phyloP scores from a whole-genome alignment of 768 basidiomycete genomes.

The Paxillus ammoniavirescens region DNA sequence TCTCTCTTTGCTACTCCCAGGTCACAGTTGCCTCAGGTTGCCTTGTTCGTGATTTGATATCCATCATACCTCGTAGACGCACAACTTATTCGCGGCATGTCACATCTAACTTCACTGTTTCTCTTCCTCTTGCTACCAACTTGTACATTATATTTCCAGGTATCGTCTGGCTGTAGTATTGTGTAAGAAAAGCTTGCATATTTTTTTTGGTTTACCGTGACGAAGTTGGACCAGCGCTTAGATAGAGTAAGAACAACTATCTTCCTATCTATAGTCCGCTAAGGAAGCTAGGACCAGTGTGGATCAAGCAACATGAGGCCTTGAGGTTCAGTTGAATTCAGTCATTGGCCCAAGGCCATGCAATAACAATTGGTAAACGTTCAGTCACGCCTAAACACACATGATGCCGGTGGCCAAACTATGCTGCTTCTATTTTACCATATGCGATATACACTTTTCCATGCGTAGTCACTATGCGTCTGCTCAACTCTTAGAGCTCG shows the following conservation, averaged over 20 bases:
- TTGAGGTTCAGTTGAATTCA: no score
- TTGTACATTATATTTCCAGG: constrained; percentile 11
- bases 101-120: not conserved
- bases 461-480: not conserved
- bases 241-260: no score
- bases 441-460: constrained; percentile 3
- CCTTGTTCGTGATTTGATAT: not conserved
- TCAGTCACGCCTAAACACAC: not conserved
- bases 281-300: no score
- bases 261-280: no score
- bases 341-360: no score
- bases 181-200: not conserved
- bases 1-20: no score
- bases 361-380: not conserved
- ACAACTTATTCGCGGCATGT: no score
- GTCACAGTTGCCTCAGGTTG: not conserved
- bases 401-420: not conserved
- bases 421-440: constrained; percentile 16
- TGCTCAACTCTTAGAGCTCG: constrained; percentile 40
- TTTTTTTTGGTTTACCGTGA: not conserved
- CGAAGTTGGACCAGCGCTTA: no score
- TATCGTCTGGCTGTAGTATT: not conserved
- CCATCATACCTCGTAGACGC: not conserved
- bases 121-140: not conserved
- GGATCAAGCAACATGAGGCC: no score